Percentiles rank a stretch among this genome's conserved stretches.
phyloP scores from a whole-genome alignment of 2,329 filamentous ascomycete species.

The Thielaviopsis musarum region DNA sequence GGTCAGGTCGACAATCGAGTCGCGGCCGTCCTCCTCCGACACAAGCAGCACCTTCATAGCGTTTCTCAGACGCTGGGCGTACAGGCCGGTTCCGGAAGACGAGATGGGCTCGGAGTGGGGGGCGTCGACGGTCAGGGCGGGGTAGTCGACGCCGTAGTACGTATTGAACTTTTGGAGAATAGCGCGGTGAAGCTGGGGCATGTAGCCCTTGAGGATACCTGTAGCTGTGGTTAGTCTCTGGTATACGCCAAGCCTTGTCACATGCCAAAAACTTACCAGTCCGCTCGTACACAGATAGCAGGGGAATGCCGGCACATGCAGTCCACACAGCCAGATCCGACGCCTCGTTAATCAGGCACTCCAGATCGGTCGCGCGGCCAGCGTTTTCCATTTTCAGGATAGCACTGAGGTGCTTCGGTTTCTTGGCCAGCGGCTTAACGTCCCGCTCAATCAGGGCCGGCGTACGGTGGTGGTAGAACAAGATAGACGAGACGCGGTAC shows the following conservation, averaged over 20 bases:
- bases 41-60: conserved; percentile 33
- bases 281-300: conserved; percentile 81
- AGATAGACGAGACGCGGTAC: conserved; percentile 61
- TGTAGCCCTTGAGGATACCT: conserved; percentile 81
- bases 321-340: conserved; percentile 90
- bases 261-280: conserved; percentile 43
- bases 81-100: conserved; percentile 16
- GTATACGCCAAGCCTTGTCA: neutral
- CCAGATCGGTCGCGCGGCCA: conserved; percentile 52
- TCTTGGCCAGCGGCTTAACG: conserved; percentile 52
- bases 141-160: conserved; percentile 68
- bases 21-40: conserved; percentile 73
- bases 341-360: conserved; percentile 74
- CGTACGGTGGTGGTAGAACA: conserved; percentile 91
- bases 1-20: conserved; percentile 88
- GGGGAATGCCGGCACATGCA: conserved; percentile 71
- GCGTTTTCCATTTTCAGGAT: conserved; percentile 61
- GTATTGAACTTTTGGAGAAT: conserved; percentile 65
- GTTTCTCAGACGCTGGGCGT: conserved; percentile 12
- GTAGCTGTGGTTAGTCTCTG: neutral
- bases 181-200: conserved; percentile 66
- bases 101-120: conserved; percentile 26
- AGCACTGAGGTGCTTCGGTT: conserved; percentile 77
- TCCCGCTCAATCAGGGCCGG: conserved; percentile 85
- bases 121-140: conserved; percentile 44